These are phyloP conservation scores for Plasmodium vivax DNA, from an alignment of 169 alveolate species.

Conservation along the genomic window DNA sequence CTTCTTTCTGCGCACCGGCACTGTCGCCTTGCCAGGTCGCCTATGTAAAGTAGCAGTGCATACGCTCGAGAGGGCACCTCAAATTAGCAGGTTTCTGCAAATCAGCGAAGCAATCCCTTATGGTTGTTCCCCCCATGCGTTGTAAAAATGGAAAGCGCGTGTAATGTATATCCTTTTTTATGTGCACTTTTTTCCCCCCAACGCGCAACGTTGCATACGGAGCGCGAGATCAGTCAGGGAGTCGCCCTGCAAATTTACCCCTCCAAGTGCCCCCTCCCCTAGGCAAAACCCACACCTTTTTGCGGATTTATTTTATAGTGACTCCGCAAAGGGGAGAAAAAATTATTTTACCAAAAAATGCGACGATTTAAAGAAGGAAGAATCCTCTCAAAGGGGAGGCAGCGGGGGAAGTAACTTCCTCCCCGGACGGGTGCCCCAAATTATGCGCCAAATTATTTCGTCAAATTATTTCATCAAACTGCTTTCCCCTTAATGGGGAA, in stretches of 20 bases:
- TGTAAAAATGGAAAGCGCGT: background rate
- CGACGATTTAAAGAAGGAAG: background rate
- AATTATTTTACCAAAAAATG: background rate
- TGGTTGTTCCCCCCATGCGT: background rate
- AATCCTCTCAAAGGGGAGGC: background rate
- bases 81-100: background rate
- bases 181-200: background rate
- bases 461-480: background rate
- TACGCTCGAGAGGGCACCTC: background rate
- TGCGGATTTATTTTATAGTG: background rate
- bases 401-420: background rate
- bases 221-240: background rate
- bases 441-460: background rate
- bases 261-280: background rate
- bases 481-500: background rate
- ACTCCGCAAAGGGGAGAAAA: background rate
- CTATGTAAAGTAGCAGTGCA: background rate
- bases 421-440: background rate
- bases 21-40: background rate
- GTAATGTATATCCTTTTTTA: background rate
- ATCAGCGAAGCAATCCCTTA: background rate
- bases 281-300: background rate
- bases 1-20: background rate
- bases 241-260: background rate
- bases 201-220: background rate